These are phyloP conservation scores for Naganishia randhawae DNA, from an alignment of 768 basidiomycete species.

Conservation along the genomic window DNA sequence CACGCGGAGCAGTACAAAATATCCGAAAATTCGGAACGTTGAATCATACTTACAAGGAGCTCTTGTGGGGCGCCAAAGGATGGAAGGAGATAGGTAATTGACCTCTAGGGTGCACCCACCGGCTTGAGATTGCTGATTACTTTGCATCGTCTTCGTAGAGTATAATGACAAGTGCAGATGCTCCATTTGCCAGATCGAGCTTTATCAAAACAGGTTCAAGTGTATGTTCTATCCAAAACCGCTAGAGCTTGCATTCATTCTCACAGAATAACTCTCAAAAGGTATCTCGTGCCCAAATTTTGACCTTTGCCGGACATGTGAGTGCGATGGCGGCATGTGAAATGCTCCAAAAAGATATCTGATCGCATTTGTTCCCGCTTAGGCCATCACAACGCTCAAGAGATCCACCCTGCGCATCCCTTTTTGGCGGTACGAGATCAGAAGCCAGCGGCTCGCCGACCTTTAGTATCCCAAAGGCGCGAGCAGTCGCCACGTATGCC, in stretches of 20 bases:
- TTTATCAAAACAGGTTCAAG: conserved; percentile 69
- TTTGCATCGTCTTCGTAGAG: conserved; percentile 54
- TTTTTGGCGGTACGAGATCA: conserved; percentile 77
- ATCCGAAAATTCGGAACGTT: conserved; percentile 70
- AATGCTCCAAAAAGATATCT: neutral
- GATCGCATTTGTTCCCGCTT: conserved; percentile 1
- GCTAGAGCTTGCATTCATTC: neutral
- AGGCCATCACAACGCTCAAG: conserved; percentile 72
- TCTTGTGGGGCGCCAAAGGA: conserved; percentile 73
- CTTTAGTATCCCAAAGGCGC: neutral
- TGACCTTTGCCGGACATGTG: conserved; percentile 75
- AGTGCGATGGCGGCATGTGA: conserved; percentile 24
- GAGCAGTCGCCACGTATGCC: no score
- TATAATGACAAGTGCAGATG: conserved; percentile 73
- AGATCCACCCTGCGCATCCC: conserved; percentile 82
- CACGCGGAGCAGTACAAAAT: conserved; percentile 10
- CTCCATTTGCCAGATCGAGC: conserved; percentile 70
- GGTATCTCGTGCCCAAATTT: conserved; percentile 69
- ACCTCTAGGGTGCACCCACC: neutral
- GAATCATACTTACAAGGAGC: conserved; percentile 80
- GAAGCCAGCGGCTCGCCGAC: neutral
- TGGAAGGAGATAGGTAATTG: conserved; percentile 85
- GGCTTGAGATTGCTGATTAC: neutral
- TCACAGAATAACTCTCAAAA: conserved; percentile 15
- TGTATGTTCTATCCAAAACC: conserved; percentile 52